Evolutionary conservation across 768 basidiomycete species (phyloP), one percentile per base, ranked within the genome.

Genomic region (Pleurotus cornucopiae): DNA sequence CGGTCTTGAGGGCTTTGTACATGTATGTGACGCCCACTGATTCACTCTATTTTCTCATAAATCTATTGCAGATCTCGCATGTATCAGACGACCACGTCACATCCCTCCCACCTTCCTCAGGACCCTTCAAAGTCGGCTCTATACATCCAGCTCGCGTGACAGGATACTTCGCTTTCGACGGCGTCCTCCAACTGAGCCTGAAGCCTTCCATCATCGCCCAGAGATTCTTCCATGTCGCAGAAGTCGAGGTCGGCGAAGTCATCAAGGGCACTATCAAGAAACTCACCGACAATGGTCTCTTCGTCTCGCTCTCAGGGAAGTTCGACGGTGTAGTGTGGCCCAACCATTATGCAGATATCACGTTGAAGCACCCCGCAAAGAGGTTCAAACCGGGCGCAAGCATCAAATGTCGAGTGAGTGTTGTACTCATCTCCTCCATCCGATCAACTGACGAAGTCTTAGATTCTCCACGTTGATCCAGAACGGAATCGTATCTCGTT

Each of bases 241-340:
- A 98, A 63, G 80, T 97, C 52, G 77, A 84, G 66, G 88, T 94
- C 40, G 97, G 97, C 20, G 87, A 94, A 67, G 66, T 88, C 18
- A 73, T 99, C 62, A 94, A 89, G 71, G 94, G 91, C 5, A 91
- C 86, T 0, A 83, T 99, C 60, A 95, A 92, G 73, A 86, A 82
- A 58, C 77, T 99, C 48, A 87, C 87, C 2, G 87, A 91, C 56
- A 78, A 82, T 34, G 88, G 83, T 0, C 72, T 99, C 38, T 96
- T 97, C 64, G 84, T 98, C 41, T 85, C 90, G 25, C 76, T 98
- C 55, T 84, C 88, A 4, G 93, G 91, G 4, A 91, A 82, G 58
- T 85, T 98, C 30, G 93, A 97, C 64, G 97, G 91, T 25, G 88
- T 97, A 23, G 78, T 98, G 18, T 97, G 92, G 90, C 94, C 95